Evolutionary conservation across 2,329 filamentous ascomycete species (phyloP), one percentile per base, ranked within the genome.

Genomic region (Trichoderma brevicompactum): DNA sequence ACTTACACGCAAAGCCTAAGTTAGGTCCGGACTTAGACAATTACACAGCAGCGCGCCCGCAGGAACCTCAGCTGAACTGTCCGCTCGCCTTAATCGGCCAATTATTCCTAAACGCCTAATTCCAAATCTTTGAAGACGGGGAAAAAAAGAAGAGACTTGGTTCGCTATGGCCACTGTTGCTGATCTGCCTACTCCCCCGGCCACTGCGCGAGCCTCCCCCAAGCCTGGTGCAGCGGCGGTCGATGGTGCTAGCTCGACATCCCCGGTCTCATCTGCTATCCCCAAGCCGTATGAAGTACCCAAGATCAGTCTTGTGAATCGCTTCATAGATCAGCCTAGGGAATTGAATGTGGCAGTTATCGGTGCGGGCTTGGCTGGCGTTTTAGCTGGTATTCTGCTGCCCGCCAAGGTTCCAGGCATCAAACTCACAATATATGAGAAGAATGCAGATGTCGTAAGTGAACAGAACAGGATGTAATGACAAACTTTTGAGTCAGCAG

Each of bases 391-490:
- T 0, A 81, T 87, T 7, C 75, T 92, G 8, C 78, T 93, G 0
- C 89, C 89, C 0, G 82, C 79, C 9, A 92, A 92, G 68, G 85
- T 92, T 0, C 89, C 90, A 0, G 83, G 83, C 0, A 83, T 92
- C 54, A 78, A 90, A 50, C 75, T 92, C 66, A 85, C 82, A 0
- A 87, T 91, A 43, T 86, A 86, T 61, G 88, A 91, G 72, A 91
- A 91, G 77, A 91, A 91, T 68, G 72, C 79, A 0, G 87, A 90
- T 58, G 82, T 90, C 72, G 87, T 89, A 78, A 70, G 86, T 79
- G 2, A 48, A 62, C 41, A 19, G 5, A 19, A 50, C 12, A 50
- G 15, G 12, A 43, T 10, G 19, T 7, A 3, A 19, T 38, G 49
- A 13, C 5, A 23, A 6, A 9, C 6, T 10, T 10, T 36, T 48